Evolutionary conservation across 176 grass and related monocot genomes (phyloP).

Genomic region (Hordeum marinum): DNA sequence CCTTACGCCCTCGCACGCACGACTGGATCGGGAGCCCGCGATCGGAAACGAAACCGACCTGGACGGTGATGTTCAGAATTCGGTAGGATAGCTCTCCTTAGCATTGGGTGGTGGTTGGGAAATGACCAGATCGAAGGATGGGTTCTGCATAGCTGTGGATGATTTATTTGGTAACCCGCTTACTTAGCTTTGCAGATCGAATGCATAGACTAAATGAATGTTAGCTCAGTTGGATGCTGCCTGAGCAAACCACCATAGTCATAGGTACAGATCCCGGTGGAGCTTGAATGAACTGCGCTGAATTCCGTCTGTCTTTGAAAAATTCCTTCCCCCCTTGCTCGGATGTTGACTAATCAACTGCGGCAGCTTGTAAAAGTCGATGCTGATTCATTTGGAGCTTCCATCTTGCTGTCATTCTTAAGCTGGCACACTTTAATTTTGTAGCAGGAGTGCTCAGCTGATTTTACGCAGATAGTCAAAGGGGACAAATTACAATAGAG

Average conservation of each 20-base stretch:
- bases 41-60: not conserved
- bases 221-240: not conserved
- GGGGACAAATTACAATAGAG: constrained; percentile 5
- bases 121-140: not conserved
- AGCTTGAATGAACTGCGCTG: not conserved
- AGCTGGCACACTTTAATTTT: not conserved
- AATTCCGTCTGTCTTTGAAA: not conserved
- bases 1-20: not conserved
- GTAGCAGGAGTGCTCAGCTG: constrained; percentile 11
- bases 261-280: not conserved
- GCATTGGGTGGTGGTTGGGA: not conserved
- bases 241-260: not conserved
- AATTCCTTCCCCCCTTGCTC: not conserved
- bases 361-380: not conserved
- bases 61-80: not conserved
- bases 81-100: not conserved
- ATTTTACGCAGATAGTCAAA: constrained; percentile 20
- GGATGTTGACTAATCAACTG: constrained; percentile 5
- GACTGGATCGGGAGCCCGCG: not conserved
- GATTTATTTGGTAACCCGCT: not conserved
- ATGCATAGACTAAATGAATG: not conserved
- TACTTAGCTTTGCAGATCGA: not conserved
- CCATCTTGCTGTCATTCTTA: not conserved
- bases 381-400: constrained; percentile 18
- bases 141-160: not conserved